Percentiles rank a stretch among this genome's conserved stretches.
Evolutionary conservation across 805 yeast genomes (phyloP).

Genomic region (Spencermartinsiella europaea): DNA sequence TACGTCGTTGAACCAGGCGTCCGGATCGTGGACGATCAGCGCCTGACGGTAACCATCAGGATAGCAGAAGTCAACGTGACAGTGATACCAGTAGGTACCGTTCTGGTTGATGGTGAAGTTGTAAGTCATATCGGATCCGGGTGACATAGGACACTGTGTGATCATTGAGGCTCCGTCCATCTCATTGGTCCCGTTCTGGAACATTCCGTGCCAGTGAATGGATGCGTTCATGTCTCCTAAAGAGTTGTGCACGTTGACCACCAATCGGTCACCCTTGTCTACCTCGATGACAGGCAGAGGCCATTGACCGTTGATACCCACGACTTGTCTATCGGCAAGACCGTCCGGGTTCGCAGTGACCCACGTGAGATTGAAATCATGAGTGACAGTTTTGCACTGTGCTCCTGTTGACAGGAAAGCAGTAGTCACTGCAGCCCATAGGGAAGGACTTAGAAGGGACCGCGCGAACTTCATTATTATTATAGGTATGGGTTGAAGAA

Average conservation of each 20-base stretch:
- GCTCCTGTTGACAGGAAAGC: background rate
- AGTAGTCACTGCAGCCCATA: background rate
- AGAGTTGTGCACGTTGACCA: slow-evolving; percentile 69
- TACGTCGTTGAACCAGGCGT: slow-evolving; percentile 50
- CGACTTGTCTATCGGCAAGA: slow-evolving; percentile 39
- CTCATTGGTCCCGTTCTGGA: slow-evolving; percentile 63
- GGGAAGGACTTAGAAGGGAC: background rate
- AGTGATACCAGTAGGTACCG: slow-evolving; percentile 97
- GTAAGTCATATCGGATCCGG: slow-evolving; percentile 66
- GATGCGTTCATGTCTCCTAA: slow-evolving; percentile 62
- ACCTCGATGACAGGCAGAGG: slow-evolving; percentile 81
- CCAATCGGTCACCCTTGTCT: slow-evolving; percentile 69
- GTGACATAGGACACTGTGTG: slow-evolving; percentile 83
- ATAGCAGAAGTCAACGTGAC: slow-evolving; percentile 82
- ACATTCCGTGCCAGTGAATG: slow-evolving; percentile 89
- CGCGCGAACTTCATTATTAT: background rate
- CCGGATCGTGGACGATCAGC: slow-evolving; percentile 65
- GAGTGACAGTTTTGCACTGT: slow-evolving; percentile 22
- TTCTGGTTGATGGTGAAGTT: slow-evolving; percentile 83
- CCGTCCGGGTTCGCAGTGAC: slow-evolving; percentile 50
- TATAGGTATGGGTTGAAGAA: background rate
- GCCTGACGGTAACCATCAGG: slow-evolving; percentile 67
- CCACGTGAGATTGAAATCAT: slow-evolving; percentile 35
- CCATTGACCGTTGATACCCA: slow-evolving; percentile 60
- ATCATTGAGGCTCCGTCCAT: slow-evolving; percentile 90